A percentile compares a stretch with the other conserved stretches of the same genome.
Evolutionary conservation across 306 rosid genomes (phyloP).

Genomic region (Luffa aegyptiaca): DNA sequence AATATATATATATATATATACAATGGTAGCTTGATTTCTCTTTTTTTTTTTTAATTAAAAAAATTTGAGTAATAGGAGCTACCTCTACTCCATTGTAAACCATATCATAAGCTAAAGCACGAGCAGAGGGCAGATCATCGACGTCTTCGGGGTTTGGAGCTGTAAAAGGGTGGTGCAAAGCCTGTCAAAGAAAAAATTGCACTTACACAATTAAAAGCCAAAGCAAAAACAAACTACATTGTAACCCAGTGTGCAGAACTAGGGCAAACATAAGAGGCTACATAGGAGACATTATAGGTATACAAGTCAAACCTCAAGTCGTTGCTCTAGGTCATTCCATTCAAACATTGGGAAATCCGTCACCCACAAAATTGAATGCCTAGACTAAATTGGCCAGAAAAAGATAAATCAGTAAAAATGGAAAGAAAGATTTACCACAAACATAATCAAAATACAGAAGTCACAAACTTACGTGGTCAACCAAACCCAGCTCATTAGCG

Average conservation of each 20-base stretch:
- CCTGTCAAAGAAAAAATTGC: slow-evolving; percentile 28
- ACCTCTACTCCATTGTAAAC: slow-evolving; percentile 99
- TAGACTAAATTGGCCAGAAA: slow-evolving; percentile 37
- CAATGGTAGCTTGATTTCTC: neutral
- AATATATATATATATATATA: no score
- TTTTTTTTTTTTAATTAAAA: neutral
- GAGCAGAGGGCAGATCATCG: slow-evolving; percentile 80
- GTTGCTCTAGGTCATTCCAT: slow-evolving; percentile 86
- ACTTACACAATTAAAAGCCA: neutral
- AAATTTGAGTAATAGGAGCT: neutral
- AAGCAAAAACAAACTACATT: neutral
- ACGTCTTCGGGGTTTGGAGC: slow-evolving; percentile 94
- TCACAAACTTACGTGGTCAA: slow-evolving; percentile 54
- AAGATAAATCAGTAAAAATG: slow-evolving; percentile 12
- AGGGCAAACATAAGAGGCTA: neutral
- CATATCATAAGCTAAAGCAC: slow-evolving; percentile 96
- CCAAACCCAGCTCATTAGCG: slow-evolving; percentile 62
- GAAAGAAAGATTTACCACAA: neutral
- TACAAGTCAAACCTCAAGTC: slow-evolving; percentile 66
- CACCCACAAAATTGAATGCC: slow-evolving; percentile 87
- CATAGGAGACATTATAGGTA: neutral
- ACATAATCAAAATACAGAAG: neutral
- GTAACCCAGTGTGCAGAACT: neutral
- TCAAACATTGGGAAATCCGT: slow-evolving; percentile 97
- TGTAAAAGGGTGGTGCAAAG: slow-evolving; percentile 96